These are phyloP conservation scores for Sclerotinia sclerotiorum DNA, from an alignment of 2,329 filamentous ascomycete species.

Conservation along the genomic window DNA sequence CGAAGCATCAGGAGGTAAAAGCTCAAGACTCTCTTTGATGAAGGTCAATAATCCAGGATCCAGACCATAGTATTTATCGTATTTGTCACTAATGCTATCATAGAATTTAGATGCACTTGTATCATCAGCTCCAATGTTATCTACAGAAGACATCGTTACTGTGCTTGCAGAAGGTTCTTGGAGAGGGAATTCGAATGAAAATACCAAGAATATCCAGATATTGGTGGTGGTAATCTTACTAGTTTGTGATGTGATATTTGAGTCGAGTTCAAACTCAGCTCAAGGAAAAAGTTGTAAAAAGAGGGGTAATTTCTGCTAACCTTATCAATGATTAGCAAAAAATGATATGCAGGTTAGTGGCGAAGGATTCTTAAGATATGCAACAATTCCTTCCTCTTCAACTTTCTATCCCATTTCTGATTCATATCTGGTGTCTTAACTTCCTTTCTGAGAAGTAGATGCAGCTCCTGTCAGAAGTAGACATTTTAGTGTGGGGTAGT, in stretches of 20 bases:
- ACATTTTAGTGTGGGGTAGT: neutral
- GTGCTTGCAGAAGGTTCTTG: too few relatives aligned
- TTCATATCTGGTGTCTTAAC: too few relatives aligned
- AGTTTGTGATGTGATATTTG: neutral
- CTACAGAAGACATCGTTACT: neutral
- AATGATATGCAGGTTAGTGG: neutral
- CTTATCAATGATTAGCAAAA: neutral
- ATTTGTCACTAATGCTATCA: neutral
- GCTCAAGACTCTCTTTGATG: neutral
- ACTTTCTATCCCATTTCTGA: too few relatives aligned
- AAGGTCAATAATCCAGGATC: conserved; percentile 4
- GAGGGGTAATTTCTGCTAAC: neutral
- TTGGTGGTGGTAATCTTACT: neutral
- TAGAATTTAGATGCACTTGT: neutral
- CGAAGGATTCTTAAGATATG: neutral
- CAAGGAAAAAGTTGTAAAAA: neutral
- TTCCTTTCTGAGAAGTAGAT: neutral
- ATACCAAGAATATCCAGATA: too few relatives aligned
- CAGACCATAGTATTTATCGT: neutral
- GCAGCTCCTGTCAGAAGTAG: neutral
- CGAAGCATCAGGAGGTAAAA: neutral
- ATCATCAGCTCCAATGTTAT: neutral
- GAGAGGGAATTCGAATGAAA: too few relatives aligned
- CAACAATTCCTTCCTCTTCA: neutral
- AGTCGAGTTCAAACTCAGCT: neutral